Evolutionary conservation across 140 eudicot species (phyloP), one percentile per base, ranked within the genome.

Genomic region (Ambrosia hybrid): DNA sequence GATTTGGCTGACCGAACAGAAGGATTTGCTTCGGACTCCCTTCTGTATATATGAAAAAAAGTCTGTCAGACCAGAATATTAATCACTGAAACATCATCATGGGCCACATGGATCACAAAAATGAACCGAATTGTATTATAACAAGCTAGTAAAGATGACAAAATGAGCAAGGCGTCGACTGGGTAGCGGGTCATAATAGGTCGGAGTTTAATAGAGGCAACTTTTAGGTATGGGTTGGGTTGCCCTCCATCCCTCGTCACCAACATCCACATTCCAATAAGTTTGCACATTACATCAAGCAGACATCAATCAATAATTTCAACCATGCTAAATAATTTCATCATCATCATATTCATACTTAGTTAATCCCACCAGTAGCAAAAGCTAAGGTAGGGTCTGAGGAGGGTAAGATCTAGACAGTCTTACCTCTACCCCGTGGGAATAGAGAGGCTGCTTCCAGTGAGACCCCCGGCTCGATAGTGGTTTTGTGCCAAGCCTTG

Each of bases 1-100:
- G 85, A 70, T 15, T 71, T 76, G 64, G 89, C 79, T 70, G 91
- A 75, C 68, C 41, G 74, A 36, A 59, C 66, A 67, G 80, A 59
- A 15, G 57, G 46, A 13, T 38, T 76, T 60, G 77, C 58, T 43
- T 60, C 79, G 14, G 85, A 17, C 64, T 66, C 76, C 55, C 34
- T 64, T 65, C 87, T 86, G 75, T 62, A 75, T 12, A 67, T 41
- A 46, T 16, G 7, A 39, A 65, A 43, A 16, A 16, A 63, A 75
- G 46, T 67, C 68, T 3, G 36, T 51, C 53, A 67, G 6, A 5
- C 34, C 3, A 15, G 9, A n/a, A 5, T 16, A 57, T n/a, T 73
- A 61, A 51, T 72, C 48, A 72, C 39, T 59, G 7, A 4, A 9
- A 46, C 61, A 26, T 21, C 30, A 21, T 21, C 30, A 21, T 21